Evolutionary conservation across 441 rosid genomes (phyloP), one percentile per base, ranked within the genome.

Genomic region (Corymbia calophylla): DNA sequence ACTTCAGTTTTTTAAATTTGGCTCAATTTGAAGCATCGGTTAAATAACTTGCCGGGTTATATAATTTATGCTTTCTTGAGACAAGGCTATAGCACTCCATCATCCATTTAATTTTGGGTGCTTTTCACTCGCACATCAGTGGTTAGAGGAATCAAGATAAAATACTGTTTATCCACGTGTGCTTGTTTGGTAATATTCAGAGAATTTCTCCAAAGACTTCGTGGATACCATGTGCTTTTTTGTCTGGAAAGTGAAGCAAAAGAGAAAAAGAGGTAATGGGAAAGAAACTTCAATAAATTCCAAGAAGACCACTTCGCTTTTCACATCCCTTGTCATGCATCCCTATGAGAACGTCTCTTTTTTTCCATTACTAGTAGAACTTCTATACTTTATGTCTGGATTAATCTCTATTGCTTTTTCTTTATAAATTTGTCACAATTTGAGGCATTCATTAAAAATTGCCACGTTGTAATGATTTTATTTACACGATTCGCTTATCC

Each of bases 11-110:
- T 56, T 56, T 27, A 0, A 56, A 9, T 9, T 23, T 56, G 62
- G 62, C 62, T 23, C 29, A 1, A 58, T 58, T 58, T 58, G 62
- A 58, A 29, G 14, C 4, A 9, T 9, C 0, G 0, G 0, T 9
- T 23, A 23, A 58, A 23, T 58, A 58, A 23, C 3, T 58, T 58
- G 29, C 0, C 62, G 4, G 23, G 14, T 25, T 7, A 56, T 54
- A 21, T 54, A 7, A 54, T 18, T 0, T 39, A 39, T 39, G 44
- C 44, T 62, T 62, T 13, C 0, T 62, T 5, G 8, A 21, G 8
- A 62, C 17, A 62, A 27, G 17, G n/a, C 68, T 62, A 18, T 18
- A 54, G 56, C 32, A 62, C 68, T 29, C 68, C 1, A 4, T 56
- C 27, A 54, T 54, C 56, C 56, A 54, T 54, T 54, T 21, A 17